Percentiles rank a stretch among this genome's conserved stretches.
phyloP scores from a whole-genome alignment of 2,329 filamentous ascomycete species.

The Pseudogymnoascus sp. region DNA sequence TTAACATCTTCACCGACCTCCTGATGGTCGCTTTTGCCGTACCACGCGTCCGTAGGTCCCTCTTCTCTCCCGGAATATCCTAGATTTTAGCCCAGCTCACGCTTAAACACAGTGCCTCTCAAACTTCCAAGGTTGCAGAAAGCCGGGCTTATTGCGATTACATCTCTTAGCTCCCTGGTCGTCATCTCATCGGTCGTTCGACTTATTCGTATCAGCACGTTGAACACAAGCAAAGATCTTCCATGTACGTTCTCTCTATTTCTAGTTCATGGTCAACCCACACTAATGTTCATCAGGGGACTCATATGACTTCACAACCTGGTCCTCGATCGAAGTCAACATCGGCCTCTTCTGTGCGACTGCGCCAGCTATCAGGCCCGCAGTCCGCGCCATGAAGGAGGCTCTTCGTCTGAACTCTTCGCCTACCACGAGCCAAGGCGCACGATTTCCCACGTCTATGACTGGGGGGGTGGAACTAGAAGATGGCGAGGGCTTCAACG shows the following conservation, averaged over 20 bases:
- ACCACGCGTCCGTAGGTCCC: conserved; percentile 15
- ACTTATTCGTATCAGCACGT: conserved; percentile 2
- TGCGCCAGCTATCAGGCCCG: conserved; percentile 15
- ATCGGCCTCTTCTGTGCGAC: conserved; percentile 17
- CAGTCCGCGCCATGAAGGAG: conserved; percentile 10
- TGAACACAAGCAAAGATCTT: conserved; percentile 9
- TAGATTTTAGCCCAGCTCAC: not conserved
- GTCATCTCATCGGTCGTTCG: conserved; percentile 14
- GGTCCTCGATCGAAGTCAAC: conserved; percentile 16
- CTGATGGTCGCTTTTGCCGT: conserved; percentile 18
- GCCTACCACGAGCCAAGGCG: not conserved
- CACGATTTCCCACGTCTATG: not conserved
- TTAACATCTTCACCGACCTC: conserved; percentile 16
- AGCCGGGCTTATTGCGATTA: conserved; percentile 12
- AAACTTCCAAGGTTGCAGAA: conserved; percentile 17
- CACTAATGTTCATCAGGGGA: conserved; percentile 10
- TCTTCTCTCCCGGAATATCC: not conserved
- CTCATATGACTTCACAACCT: conserved; percentile 14
- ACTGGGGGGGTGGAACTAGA: not conserved
- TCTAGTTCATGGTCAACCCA: not conserved
- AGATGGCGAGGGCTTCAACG: not conserved
- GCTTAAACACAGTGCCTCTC: conserved; percentile 12
- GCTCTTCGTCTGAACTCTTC: not conserved
- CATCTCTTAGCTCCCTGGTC: conserved; percentile 16
- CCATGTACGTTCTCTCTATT: conserved; percentile 12